Conservation (phyloP, 2,329 filamentous ascomycete species). For the Fusarium proliferatum region DNA sequence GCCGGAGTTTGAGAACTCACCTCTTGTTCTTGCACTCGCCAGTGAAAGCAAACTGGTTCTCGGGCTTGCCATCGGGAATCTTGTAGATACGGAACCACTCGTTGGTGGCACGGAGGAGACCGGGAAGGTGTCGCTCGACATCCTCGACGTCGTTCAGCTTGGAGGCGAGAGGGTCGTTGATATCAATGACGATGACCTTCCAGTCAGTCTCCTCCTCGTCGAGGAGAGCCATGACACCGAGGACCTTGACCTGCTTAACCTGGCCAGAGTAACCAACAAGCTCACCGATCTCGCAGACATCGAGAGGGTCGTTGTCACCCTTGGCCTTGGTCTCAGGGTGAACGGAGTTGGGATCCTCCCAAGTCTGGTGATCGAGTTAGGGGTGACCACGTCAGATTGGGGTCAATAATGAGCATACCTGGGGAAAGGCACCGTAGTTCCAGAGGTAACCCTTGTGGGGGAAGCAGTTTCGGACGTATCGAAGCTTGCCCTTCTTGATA, state of each 20-base stretch:
- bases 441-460: constrained; percentile 99
- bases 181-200: constrained; percentile 99
- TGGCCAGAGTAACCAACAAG: constrained; percentile 95
- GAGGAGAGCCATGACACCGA: constrained; percentile 98
- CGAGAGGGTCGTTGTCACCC: constrained; percentile 98
- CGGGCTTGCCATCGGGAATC: constrained; percentile 99
- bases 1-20: constrained; percentile 56
- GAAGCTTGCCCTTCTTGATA: constrained; percentile 99
- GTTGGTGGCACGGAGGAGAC: constrained; percentile 96
- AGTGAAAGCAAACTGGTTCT: constrained; percentile 99
- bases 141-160: constrained; percentile 99
- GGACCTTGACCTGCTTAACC: constrained; percentile 99
- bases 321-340: constrained; percentile 99
- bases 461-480: constrained; percentile 99
- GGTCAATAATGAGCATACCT: constrained; percentile 65
- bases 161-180: constrained; percentile 94
- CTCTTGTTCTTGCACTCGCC: constrained; percentile 99
- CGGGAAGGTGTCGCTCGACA: constrained; percentile 97
- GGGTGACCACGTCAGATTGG: constrained; percentile 7
- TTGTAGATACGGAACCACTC: constrained; percentile 99
- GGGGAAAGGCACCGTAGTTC: constrained; percentile 99
- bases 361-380: constrained; percentile 72
- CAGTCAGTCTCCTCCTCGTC: constrained; percentile 99
- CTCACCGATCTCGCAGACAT: constrained; percentile 99
- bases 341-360: constrained; percentile 96